Conservation (phyloP, 352 stramenopile genomes). For the Aphanomyces stellatus region DNA sequence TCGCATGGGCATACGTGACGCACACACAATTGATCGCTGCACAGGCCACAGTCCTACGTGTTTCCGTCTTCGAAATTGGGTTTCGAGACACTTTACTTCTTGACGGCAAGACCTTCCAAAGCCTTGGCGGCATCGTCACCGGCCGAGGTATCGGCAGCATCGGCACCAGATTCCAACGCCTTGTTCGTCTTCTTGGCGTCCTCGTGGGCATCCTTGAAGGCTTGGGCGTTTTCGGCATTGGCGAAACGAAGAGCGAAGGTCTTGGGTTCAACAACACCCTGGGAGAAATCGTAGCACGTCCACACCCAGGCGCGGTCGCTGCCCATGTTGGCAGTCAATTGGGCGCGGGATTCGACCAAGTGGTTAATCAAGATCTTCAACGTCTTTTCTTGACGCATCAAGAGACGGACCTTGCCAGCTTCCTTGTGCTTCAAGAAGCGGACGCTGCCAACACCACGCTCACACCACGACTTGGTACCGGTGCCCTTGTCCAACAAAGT, state of each 20-base stretch:
- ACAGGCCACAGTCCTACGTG: neutral
- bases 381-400: conserved; percentile 99
- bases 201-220: conserved; percentile 96
- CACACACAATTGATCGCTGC: neutral
- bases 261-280: conserved; percentile 88
- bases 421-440: conserved; percentile 97
- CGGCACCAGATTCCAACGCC: conserved; percentile 86
- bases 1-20: too few species aligned
- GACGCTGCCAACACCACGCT: conserved; percentile 94
- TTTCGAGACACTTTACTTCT: conserved; percentile 66
- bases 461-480: conserved; percentile 96
- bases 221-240: conserved; percentile 92
- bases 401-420: conserved; percentile 87
- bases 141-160: conserved; percentile 85
- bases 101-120: conserved; percentile 84
- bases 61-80: neutral
- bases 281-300: conserved; percentile 96
- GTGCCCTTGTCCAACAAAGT: conserved; percentile 96
- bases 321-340: conserved; percentile 94
- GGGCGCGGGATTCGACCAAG: conserved; percentile 93
- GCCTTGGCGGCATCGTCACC: conserved; percentile 91
- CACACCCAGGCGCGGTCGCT: conserved; percentile 97
- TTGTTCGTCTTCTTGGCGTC: conserved; percentile 92
- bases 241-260: conserved; percentile 91
- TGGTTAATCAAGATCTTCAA: conserved; percentile 99